These are phyloP conservation scores for Nakazawaea siamensis DNA, from an alignment of 805 yeast species.

Conservation along the genomic window DNA sequence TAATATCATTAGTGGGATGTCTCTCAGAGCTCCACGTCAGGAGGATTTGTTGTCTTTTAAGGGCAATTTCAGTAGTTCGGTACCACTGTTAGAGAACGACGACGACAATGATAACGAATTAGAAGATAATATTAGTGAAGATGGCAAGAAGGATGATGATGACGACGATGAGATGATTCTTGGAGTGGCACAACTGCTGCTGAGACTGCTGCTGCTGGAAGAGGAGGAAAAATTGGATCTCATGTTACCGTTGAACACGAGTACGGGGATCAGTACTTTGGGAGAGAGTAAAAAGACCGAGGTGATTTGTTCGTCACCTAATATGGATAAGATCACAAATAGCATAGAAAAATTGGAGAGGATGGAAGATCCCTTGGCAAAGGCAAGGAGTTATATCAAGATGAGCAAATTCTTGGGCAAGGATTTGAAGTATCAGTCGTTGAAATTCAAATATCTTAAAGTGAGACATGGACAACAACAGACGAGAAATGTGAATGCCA, in stretches of 20 bases:
- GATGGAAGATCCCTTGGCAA: neutral
- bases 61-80: constrained; percentile 14
- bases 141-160: constrained; percentile 17
- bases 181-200: neutral
- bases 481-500: constrained; percentile 9
- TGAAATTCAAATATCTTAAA: constrained; percentile 19
- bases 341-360: constrained; percentile 1
- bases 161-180: constrained; percentile 21
- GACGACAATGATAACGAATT: constrained; percentile 37
- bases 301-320: constrained; percentile 5
- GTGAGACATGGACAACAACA: constrained; percentile 18
- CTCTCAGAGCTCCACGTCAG: constrained; percentile 33
- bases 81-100: constrained; percentile 18
- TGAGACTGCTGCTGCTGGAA: neutral
- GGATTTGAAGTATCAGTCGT: constrained; percentile 12
- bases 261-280: neutral
- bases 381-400: constrained; percentile 11
- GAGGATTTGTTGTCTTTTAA: constrained; percentile 23
- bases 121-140: constrained; percentile 16
- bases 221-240: constrained; percentile 5
- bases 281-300: neutral
- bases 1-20: constrained; percentile 64
- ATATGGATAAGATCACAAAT: constrained; percentile 2
- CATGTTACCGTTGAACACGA: constrained; percentile 6
- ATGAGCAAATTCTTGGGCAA: constrained; percentile 10